Percentiles rank a stretch among this genome's conserved stretches.
Conservation (phyloP, 2,329 filamentous ascomycete species). For the Curvularia verruculosa region DNA sequence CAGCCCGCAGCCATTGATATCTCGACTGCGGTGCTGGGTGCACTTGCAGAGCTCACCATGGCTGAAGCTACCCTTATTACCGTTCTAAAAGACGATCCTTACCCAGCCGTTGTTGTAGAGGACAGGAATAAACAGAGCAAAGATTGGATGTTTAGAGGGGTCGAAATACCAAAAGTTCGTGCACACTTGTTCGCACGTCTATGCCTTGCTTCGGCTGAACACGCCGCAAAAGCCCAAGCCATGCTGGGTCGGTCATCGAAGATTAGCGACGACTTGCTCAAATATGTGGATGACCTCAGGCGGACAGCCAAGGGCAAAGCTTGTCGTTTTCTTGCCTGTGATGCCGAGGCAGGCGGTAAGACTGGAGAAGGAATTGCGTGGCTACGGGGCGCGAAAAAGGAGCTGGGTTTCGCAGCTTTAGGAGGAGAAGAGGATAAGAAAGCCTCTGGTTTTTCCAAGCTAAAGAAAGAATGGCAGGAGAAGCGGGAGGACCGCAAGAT, state of each 20-base stretch:
- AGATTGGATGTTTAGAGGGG: conserved; percentile 96
- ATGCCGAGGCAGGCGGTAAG: conserved; percentile 81
- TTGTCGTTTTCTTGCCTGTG: conserved; percentile 87
- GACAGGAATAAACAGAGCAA: conserved; percentile 80
- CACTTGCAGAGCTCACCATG: conserved; percentile 67
- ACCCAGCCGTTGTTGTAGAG: conserved; percentile 80
- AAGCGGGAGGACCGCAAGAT: conserved; percentile 79
- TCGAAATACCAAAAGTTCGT: conserved; percentile 85
- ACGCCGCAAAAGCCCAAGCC: conserved; percentile 74
- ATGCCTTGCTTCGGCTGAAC: conserved; percentile 86
- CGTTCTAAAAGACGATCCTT: conserved; percentile 93
- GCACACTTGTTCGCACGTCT: conserved; percentile 86
- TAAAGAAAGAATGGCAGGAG: conserved; percentile 78
- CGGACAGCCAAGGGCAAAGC: conserved; percentile 81
- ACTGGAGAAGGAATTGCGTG: conserved; percentile 87
- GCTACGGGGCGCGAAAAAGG: conserved; percentile 76
- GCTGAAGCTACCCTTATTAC: conserved; percentile 90
- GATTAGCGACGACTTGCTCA: conserved; percentile 69
- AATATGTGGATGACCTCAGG: conserved; percentile 77
- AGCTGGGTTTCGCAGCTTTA: conserved; percentile 67
- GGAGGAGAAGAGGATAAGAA: conserved; percentile 51
- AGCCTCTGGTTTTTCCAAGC: conserved; percentile 63
- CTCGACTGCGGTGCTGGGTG: conserved; percentile 52
- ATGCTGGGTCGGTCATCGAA: conserved; percentile 53
- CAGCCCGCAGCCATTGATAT: conserved; percentile 50